A percentile compares a stretch with the other conserved stretches of the same genome.
Evolutionary conservation across 75 land plant genomes (phyloP).

Genomic region (Azolla pinnata): DNA sequence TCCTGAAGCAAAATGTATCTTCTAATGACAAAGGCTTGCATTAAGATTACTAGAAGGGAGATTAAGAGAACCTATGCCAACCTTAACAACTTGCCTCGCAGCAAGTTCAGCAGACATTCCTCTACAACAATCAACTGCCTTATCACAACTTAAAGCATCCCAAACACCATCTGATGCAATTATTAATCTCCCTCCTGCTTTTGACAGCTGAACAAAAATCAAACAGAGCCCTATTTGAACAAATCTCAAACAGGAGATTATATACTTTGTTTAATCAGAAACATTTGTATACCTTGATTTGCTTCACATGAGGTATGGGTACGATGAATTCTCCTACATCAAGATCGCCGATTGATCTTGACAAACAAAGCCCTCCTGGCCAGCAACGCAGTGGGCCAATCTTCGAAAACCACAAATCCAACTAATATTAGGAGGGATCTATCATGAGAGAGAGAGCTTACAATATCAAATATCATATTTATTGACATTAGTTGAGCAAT

Average conservation of each 20-base stretch:
- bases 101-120: conserved; percentile 81
- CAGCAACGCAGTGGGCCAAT: conserved; percentile 87
- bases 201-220: conserved; percentile 38
- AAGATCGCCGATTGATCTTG: conserved; percentile 84
- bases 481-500: too few species aligned
- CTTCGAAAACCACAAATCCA: too few species aligned
- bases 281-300: conserved; percentile 78
- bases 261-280: background rate
- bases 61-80: conserved; percentile 7
- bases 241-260: background rate
- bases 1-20: conserved; percentile 24
- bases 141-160: conserved; percentile 63
- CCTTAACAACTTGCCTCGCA: conserved; percentile 81
- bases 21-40: background rate
- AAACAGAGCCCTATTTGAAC: background rate
- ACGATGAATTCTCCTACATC: conserved; percentile 92
- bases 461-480: too few species aligned
- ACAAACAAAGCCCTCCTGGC: conserved; percentile 97
- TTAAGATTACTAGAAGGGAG: background rate
- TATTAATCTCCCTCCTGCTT: conserved; percentile 79
- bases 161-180: conserved; percentile 90
- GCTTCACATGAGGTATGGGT: conserved; percentile 79
- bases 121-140: conserved; percentile 57
- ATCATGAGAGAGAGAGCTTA: too few species aligned
- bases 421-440: too few species aligned